Percentiles rank a stretch among this genome's conserved stretches.
Evolutionary conservation across 257 asterid species (phyloP).

Genomic region (Asclepias syriaca): DNA sequence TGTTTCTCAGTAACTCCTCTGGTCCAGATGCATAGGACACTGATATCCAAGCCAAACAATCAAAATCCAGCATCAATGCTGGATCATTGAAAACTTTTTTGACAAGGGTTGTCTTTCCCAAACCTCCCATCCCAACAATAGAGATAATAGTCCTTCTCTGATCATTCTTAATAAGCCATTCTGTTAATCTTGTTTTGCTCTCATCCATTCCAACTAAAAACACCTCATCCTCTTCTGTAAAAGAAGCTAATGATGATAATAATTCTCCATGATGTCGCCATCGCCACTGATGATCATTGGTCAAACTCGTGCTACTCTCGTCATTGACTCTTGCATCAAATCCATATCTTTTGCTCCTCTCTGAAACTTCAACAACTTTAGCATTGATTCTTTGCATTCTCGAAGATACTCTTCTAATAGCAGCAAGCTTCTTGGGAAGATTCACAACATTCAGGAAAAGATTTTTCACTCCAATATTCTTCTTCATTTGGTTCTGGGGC

Average conservation of each 20-base stretch:
- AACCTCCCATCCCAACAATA: conserved; percentile 28
- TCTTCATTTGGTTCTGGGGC: background rate
- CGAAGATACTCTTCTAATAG: conserved; percentile 6
- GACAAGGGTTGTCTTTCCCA: conserved; percentile 31
- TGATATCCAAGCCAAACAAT: conserved; percentile 30
- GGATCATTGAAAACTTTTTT: conserved; percentile 23
- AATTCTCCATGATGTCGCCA: conserved; percentile 22
- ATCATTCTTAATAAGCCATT: conserved; percentile 9
- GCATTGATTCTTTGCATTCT: conserved; percentile 17
- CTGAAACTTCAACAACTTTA: conserved; percentile 24
- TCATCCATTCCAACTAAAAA: conserved; percentile 21
- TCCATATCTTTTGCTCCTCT: conserved; percentile 26
- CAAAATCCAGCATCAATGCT: conserved; percentile 13
- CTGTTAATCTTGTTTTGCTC: conserved; percentile 16
- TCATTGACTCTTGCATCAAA: conserved; percentile 17
- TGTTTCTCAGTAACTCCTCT: conserved; percentile 23
- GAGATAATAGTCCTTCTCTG: conserved; percentile 16
- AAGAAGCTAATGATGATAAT: conserved; percentile 11
- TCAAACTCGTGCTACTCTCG: conserved; percentile 14
- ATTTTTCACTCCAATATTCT: background rate
- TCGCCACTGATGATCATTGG: conserved; percentile 14
- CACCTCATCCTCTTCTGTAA: conserved; percentile 16
- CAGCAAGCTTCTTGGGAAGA: conserved; percentile 11
- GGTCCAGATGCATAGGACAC: conserved; percentile 18
- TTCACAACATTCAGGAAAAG: conserved; percentile 10